Evolutionary conservation across 768 basidiomycete species (phyloP).

Genomic region (Cystobasidium tubakii): DNA sequence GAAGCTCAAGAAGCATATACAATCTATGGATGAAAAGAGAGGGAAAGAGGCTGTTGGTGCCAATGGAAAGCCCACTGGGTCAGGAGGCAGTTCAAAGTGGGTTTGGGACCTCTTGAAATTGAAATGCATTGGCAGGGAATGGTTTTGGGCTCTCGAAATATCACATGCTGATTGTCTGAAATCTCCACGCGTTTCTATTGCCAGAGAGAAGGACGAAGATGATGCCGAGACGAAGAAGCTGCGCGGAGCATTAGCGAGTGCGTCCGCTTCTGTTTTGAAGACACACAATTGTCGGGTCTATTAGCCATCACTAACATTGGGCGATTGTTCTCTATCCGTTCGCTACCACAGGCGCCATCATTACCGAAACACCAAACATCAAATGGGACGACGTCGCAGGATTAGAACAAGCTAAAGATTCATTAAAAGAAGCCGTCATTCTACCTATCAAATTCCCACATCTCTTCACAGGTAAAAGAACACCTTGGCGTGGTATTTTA

Average conservation of each 20-base stretch:
- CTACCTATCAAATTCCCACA: conserved; percentile 99
- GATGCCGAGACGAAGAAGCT: conserved; percentile 96
- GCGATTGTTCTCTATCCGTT: no score
- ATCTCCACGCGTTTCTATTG: background rate
- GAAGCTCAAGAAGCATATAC: conserved; percentile 76
- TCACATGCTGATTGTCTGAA: background rate
- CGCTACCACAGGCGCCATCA: conserved; percentile 62
- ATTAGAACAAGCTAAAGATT: conserved; percentile 86
- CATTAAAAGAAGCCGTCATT: conserved; percentile 95
- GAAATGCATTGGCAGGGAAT: no score
- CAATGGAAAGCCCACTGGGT: conserved; percentile 51
- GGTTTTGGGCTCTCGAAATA: no score
- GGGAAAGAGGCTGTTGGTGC: conserved; percentile 56
- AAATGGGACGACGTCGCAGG: conserved; percentile 99
- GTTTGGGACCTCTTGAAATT: background rate
- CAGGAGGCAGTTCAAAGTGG: conserved; percentile 33
- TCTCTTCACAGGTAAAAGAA: conserved; percentile 95
- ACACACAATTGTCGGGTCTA: no score
- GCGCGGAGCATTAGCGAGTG: conserved; percentile 71
- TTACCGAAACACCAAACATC: conserved; percentile 89
- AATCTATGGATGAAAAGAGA: conserved; percentile 61
- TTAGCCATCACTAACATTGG: no score
- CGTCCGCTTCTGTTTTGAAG: no score
- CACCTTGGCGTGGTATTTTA: conserved; percentile 92
- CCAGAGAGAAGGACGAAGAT: conserved; percentile 57